Conservation (phyloP, 2,329 filamentous ascomycete species). For the Epichloe festucae region DNA sequence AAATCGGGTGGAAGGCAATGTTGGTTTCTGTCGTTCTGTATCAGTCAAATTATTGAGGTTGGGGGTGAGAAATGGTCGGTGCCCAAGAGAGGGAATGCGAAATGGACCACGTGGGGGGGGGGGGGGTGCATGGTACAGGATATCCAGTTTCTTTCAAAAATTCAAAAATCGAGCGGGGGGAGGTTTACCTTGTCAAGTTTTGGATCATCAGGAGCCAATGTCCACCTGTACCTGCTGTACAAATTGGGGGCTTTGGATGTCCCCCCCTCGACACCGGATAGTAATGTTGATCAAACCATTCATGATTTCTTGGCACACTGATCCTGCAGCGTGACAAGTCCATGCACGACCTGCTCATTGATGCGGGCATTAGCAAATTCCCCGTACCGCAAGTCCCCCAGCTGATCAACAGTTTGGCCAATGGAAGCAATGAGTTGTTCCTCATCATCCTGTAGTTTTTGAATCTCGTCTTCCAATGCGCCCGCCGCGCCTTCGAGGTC, state of each 20-base stretch:
- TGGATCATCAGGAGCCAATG: background rate
- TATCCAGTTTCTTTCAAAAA: background rate
- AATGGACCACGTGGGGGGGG: background rate
- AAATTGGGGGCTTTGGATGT: too few relatives aligned
- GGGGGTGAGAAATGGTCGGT: background rate
- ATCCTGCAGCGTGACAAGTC: conserved; percentile 42
- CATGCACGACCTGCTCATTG: conserved; percentile 52
- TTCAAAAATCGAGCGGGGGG: background rate
- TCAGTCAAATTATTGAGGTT: background rate
- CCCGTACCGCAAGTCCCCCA: conserved; percentile 77
- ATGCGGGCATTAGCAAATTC: conserved; percentile 53
- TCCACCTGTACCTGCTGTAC: too few relatives aligned
- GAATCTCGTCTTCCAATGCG: conserved; percentile 56
- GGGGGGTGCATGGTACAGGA: background rate
- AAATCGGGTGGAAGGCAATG: too few relatives aligned
- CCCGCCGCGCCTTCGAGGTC: conserved; percentile 55
- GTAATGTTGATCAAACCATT: background rate
- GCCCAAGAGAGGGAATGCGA: background rate
- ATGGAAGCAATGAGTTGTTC: conserved; percentile 46
- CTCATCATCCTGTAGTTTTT: conserved; percentile 51
- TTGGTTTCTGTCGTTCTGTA: background rate
- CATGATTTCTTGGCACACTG: conserved; percentile 39
- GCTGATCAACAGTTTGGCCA: conserved; percentile 50
- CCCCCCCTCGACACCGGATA: too few relatives aligned
- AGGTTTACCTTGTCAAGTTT: background rate